Percentiles rank a stretch among this genome's conserved stretches.
phyloP scores from a whole-genome alignment of 202 grass and related monocot species.

The Schoenoplectus tabernaemontani region DNA sequence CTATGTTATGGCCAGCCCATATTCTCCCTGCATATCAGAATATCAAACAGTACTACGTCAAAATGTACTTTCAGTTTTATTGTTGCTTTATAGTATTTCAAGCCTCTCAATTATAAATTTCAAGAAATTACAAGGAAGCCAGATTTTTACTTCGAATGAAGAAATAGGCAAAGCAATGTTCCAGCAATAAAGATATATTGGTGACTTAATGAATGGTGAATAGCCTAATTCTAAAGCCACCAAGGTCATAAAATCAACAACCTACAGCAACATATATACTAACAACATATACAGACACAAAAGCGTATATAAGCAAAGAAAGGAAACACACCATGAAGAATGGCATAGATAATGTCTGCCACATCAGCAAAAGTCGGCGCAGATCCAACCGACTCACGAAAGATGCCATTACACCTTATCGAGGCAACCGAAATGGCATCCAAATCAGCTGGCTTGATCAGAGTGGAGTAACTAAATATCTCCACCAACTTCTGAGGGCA shows the following conservation, averaged over 20 bases:
- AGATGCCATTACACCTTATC: slow-evolving; percentile 86
- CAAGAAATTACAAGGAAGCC: not conserved
- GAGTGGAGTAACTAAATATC: slow-evolving; percentile 69
- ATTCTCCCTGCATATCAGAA: slow-evolving; percentile 43
- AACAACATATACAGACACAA: not conserved
- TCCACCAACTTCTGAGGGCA: slow-evolving; percentile 68
- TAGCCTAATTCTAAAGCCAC: not conserved
- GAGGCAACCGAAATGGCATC: slow-evolving; percentile 48
- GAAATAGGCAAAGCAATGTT: not conserved
- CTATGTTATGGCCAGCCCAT: slow-evolving; percentile 95
- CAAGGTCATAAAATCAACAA: not conserved
- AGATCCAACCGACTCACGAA: slow-evolving; percentile 41
- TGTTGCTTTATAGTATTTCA: not conserved
- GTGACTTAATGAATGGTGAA: not conserved
- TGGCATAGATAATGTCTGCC: slow-evolving; percentile 45
- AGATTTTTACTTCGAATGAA: not conserved
- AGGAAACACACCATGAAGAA: slow-evolving; percentile 54
- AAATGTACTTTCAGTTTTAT: not conserved
- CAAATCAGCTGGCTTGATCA: slow-evolving; percentile 69
- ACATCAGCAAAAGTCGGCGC: slow-evolving; percentile 62
- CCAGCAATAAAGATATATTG: not conserved
- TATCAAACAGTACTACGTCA: not conserved
- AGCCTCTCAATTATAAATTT: not conserved
- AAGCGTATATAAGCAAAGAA: not conserved
- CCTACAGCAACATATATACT: not conserved